Evolutionary conservation across 2,329 filamentous ascomycete species (phyloP), one percentile per base, ranked within the genome.

Genomic region (Microcyclospora tardicrescens): DNA sequence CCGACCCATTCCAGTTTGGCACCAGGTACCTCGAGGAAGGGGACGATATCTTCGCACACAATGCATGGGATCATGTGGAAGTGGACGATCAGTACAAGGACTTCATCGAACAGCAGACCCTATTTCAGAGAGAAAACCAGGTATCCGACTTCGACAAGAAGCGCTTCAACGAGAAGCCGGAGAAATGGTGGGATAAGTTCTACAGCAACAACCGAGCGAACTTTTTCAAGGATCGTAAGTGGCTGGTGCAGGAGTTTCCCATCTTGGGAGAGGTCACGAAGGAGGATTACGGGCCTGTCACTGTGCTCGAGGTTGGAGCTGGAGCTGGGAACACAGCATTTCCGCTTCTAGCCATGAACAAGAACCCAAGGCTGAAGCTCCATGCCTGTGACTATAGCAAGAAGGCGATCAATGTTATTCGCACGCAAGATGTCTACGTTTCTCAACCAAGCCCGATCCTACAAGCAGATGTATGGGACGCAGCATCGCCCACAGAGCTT

Each of bases 151-250:
- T 93, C 68, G 87, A 98, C 62, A 86, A 86, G 61, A 74, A 79
- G 79, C 67, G 69, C 71, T 95, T 95, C 69, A 96, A 95, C 59
- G 68, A 72, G 34, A 76, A 93, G 48, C 91, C 91, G 0, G 87
- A 84, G 45, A 93, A 86, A 61, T 96, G 86, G 84, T 98, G 91
- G 91, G 91, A 98, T 56, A 67, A 82, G 39, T 98, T 98, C 65
- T 98, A 98, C 69, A 87, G 91, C 64, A 94, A 96, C 66, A 96
- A 98, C 63, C 84, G 83, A 14, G 75, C 80, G 53, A 96, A 96
- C 57, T 98, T 98, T 65, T 98, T 98, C 76, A 98, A 98, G 65
- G 83, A 98, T 58, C 76, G 91, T 47, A 96, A 96, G 60, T 98
- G 91, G 91, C 67, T 98, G 27, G 81, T 82, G 47, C 89, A 96